Evolutionary conservation across 1,284 basidiomycete genomes (phyloP).

Genomic region (Mycena citricolor): DNA sequence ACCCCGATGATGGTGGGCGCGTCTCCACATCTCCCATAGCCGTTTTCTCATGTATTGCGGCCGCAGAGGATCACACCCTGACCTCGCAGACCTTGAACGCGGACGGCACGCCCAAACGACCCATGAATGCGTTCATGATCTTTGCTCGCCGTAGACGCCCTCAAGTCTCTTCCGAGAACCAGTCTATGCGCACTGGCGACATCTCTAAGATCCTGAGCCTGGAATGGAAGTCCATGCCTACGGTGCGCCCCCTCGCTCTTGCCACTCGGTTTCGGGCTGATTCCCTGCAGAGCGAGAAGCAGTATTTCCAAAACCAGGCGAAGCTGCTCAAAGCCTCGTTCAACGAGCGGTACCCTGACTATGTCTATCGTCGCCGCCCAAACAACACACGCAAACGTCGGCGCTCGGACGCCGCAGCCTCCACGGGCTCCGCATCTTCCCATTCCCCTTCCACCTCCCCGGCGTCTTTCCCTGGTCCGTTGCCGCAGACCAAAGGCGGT

Average conservation of each 20-base stretch:
- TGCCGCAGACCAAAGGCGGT: no score
- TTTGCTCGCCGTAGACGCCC: conserved; percentile 79
- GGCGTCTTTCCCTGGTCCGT: no score
- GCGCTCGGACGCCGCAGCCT: conserved; percentile 45
- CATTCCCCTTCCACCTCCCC: conserved; percentile 28
- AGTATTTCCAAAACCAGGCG: conserved; percentile 82
- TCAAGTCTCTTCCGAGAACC: conserved; percentile 77
- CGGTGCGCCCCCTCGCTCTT: conserved; percentile 45
- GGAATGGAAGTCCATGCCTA: conserved; percentile 75
- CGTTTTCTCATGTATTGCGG: conserved; percentile 6
- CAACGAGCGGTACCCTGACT: conserved; percentile 83
- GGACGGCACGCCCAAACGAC: conserved; percentile 81
- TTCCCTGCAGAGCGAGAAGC: conserved; percentile 63
- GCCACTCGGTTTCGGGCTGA: conserved; percentile 12
- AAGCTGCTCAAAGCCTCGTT: conserved; percentile 80
- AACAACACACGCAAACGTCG: conserved; percentile 78
- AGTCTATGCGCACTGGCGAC: conserved; percentile 82
- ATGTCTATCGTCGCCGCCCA: conserved; percentile 78
- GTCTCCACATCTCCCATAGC: conserved; percentile 15
- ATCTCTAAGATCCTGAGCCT: conserved; percentile 80
- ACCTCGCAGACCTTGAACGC: conserved; percentile 77
- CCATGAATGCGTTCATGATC: conserved; percentile 91
- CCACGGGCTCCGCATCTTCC: no score
- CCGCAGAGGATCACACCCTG: conserved; percentile 36
- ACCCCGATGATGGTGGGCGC: not conserved